Percentiles rank a stretch among this genome's conserved stretches.
Evolutionary conservation across 805 yeast species (phyloP).

Genomic region (Saccharomycopsis sp.): DNA sequence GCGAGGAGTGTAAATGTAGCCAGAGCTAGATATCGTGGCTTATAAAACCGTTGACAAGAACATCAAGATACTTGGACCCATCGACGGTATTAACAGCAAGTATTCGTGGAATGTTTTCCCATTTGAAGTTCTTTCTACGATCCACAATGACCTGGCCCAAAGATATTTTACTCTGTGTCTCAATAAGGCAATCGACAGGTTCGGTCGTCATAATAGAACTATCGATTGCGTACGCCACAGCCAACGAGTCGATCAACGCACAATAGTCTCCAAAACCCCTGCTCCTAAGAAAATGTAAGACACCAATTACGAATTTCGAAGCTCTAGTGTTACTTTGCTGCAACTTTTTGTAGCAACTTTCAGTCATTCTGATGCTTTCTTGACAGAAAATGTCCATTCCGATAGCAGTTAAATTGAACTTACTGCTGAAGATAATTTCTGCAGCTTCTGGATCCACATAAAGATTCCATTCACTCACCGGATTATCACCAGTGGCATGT

Average conservation of each 20-base stretch:
- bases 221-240: background rate
- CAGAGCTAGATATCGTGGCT: background rate
- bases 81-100: background rate
- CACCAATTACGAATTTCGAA: background rate
- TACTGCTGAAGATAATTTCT: background rate
- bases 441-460: background rate
- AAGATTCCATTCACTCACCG: background rate
- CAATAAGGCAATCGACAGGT: background rate
- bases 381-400: slow-evolving; percentile 2
- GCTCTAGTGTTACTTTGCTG: background rate
- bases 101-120: slow-evolving; percentile 3
- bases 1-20: too few species aligned
- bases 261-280: slow-evolving; percentile 2
- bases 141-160: background rate
- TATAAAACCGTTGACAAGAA: background rate
- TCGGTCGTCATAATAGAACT: background rate
- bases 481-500: background rate
- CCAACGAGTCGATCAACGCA: slow-evolving; percentile 1
- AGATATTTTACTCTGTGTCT: background rate
- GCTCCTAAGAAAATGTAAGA: background rate
- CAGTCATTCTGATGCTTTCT: slow-evolving; percentile 1
- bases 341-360: slow-evolving; percentile 1
- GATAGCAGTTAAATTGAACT: background rate
- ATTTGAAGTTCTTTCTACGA: slow-evolving; percentile 1
- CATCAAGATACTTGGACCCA: background rate